phyloP scores from a whole-genome alignment of 495 filamentous ascomycete species.

The Tetracladium marchalianum region DNA sequence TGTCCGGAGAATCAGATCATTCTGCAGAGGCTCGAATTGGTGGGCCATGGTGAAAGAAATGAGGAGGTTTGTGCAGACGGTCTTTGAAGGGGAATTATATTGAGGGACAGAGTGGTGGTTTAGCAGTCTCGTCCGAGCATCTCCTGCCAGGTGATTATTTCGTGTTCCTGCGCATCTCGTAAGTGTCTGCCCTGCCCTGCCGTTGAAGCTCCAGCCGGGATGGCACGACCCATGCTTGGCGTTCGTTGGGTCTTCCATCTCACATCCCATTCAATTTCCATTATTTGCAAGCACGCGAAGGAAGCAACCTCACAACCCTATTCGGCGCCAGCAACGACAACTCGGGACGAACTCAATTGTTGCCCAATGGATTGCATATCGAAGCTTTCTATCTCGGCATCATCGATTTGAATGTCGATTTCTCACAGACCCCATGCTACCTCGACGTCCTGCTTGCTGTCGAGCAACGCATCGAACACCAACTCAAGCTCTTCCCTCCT shows the following conservation, averaged over 20 bases:
- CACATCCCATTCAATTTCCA: too few species aligned
- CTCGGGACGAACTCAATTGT: too few species aligned
- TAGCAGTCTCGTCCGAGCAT: too few species aligned
- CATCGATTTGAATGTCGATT: neutral
- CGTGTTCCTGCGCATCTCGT: neutral
- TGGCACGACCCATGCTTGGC: neutral
- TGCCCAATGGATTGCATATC: too few species aligned
- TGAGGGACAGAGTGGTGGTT: too few species aligned
- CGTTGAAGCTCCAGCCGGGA: neutral
- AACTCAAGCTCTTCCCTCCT: slow-evolving; percentile 17
- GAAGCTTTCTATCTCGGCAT: too few species aligned
- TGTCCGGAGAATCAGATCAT: slow-evolving; percentile 81
- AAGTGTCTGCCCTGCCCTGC: neutral
- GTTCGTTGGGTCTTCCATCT: neutral
- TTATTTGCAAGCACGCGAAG: too few species aligned
- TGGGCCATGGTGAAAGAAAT: slow-evolving; percentile 35
- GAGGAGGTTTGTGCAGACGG: neutral
- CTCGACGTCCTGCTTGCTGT: slow-evolving; percentile 28
- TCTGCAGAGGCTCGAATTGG: slow-evolving; percentile 71
- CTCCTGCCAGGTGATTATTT: too few species aligned
- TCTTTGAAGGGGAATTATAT: too few species aligned
- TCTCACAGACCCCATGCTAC: slow-evolving; percentile 18
- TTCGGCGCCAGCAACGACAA: too few species aligned
- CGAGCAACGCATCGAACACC: slow-evolving; percentile 25
- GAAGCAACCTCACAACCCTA: too few species aligned